These are phyloP conservation scores for Paraurostyla sp. DNA, from an alignment of 73 alveolate genomes.

Conservation along the genomic window DNA sequence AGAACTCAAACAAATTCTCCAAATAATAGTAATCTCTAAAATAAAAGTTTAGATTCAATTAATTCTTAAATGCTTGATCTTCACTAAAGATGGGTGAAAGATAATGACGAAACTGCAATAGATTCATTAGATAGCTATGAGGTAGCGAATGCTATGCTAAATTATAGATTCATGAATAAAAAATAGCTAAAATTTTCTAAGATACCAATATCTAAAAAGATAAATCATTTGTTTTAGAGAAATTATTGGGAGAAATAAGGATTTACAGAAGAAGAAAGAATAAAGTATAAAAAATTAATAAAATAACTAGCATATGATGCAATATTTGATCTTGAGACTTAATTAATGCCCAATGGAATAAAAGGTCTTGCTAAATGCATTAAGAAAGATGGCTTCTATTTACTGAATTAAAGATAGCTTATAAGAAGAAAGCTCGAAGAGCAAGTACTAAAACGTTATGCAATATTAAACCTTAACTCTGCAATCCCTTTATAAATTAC, in stretches of 20 bases:
- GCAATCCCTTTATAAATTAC: no score
- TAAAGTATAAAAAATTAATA: neutral
- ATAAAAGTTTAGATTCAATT: no score
- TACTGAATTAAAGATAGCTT: no score
- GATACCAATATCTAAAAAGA: neutral
- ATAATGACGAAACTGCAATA: neutral
- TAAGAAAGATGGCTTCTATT: neutral
- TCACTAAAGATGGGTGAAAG: neutral
- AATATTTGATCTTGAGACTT: neutral
- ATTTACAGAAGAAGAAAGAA: neutral
- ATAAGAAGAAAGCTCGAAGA: neutral
- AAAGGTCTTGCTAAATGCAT: constrained; percentile 9
- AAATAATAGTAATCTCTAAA: neutral
- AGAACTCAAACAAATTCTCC: neutral
- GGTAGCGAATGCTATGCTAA: constrained; percentile 38
- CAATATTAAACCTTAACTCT: neutral
- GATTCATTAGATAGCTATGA: neutral
- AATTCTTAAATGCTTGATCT: constrained; percentile 3
- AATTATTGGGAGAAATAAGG: neutral
- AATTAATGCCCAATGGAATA: neutral
- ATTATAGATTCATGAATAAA: neutral
- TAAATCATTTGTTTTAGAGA: neutral
- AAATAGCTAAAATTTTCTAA: neutral
- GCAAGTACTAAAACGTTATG: neutral
- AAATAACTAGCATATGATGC: neutral